phyloP scores from a whole-genome alignment of 768 basidiomycete genomes.

The Russula griseocarnosa region DNA sequence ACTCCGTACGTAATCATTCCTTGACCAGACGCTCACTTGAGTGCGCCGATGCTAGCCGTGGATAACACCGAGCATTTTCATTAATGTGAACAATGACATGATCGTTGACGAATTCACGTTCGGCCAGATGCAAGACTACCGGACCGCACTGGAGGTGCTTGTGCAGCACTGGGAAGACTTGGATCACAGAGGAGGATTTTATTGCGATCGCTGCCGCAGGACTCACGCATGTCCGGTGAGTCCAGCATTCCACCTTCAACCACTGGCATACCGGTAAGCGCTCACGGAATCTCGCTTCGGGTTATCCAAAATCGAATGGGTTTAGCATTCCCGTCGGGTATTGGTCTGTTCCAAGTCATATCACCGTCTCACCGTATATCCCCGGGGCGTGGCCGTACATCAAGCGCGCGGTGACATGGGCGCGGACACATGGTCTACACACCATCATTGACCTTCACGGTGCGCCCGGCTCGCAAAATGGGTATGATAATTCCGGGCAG shows the following conservation, averaged over 20 bases:
- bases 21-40: background rate
- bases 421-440: slow-evolving; percentile 54
- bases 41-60: slow-evolving; percentile 48
- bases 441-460: slow-evolving; percentile 78
- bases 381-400: slow-evolving; percentile 68
- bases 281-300: background rate
- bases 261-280: background rate
- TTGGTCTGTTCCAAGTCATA: slow-evolving; percentile 72
- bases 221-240: slow-evolving; percentile 66
- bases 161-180: slow-evolving; percentile 58
- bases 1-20: background rate
- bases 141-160: slow-evolving; percentile 43
- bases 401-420: slow-evolving; percentile 59
- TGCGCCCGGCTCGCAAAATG: slow-evolving; percentile 56
- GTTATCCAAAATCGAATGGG: background rate
- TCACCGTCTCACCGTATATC: slow-evolving; percentile 51
- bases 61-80: slow-evolving; percentile 75
- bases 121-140: slow-evolving; percentile 47
- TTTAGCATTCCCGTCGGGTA: slow-evolving; percentile 66
- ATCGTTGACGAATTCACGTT: slow-evolving; percentile 64
- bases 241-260: background rate
- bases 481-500: slow-evolving; percentile 75
- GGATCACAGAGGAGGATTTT: slow-evolving; percentile 71
- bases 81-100: slow-evolving; percentile 51
- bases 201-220: slow-evolving; percentile 59